Evolutionary conservation across 2,329 filamentous ascomycete genomes (phyloP).

Genomic region (Drechslerella stenobrocha): DNA sequence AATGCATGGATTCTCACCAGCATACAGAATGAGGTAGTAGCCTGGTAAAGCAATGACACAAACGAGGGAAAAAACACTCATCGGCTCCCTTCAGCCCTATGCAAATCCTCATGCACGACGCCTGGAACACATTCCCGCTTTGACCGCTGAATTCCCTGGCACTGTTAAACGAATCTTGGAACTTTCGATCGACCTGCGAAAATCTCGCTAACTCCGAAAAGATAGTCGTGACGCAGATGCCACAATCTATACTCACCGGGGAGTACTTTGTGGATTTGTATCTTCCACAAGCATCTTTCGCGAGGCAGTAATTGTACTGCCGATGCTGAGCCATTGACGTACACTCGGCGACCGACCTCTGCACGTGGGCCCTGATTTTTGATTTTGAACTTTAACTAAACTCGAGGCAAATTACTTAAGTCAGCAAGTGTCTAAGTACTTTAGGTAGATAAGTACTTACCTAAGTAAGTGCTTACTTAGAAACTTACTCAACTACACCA

Average conservation of each 20-base stretch:
- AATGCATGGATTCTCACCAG: background rate
- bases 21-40: constrained; percentile 6
- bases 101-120: constrained; percentile 39
- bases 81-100: constrained; percentile 45
- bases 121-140: constrained; percentile 7
- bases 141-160: constrained; percentile 7
- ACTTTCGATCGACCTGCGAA: constrained; percentile 1
- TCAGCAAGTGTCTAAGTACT: no score
- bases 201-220: constrained; percentile 31
- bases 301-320: no score
- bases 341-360: no score
- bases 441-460: no score
- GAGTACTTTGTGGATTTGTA: no score
- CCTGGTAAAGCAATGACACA: constrained; percentile 4
- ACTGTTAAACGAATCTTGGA: constrained; percentile 7
- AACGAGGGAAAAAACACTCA: constrained; percentile 13
- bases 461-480: no score
- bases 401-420: no score
- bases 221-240: constrained; percentile 6
- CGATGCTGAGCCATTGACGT: background rate
- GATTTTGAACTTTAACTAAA: no score
- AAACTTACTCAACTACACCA: no score
- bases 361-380: no score
- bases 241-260: no score
- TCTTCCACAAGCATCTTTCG: no score